Base-by-base conservation (phyloP, 352 stramenopile genomes). In the Phytophthora pluvialis region DNA sequence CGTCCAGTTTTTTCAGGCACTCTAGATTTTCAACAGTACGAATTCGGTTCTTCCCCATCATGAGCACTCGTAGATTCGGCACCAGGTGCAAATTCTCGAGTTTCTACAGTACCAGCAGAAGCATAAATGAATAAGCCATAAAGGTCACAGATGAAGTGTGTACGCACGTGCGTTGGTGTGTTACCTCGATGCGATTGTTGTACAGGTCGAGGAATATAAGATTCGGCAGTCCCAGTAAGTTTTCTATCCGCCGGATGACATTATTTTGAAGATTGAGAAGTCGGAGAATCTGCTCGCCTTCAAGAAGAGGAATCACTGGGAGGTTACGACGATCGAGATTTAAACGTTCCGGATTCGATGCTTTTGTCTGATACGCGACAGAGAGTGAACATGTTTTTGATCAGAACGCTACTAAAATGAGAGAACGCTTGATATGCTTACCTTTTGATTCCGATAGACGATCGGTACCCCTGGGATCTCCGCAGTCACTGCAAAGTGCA, bases 261-360 rank as follows among this genome's bases (percentile, higher is more conserved):
- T 98, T 98, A 75, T 98, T 97, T 68, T 98, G 91, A 25, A 96
- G 72, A 61, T 97, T 98, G 25, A 98, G 77, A 3, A 98, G 73
- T 3, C 91, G 86, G 10, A 98, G 75, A 47, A 90, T 88, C 36
- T 93, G 80, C 51, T 98, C 93, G 13, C 90, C 89, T 66, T 98
- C 88, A n/a, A 98, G 73, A 8, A 97, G 55, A 35, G 86, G 86
- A n/a, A 94, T 77, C 18, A 91, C 76, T 6, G 78, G 53, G 9
- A 98, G 66, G 43, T 95, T 90, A 12, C 90, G 74, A 2, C 90
- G 80, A 56, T 98, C 91, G 10, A 98, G 72, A 64, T 97, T 98
- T n/a, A 98, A 67, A 2, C 89, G 81, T 61, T 97, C 89, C 0
- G 83, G 84, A 53, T 92, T 93, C 18, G 74, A 72, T 26, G 70